Percentiles rank a stretch among this genome's conserved stretches.
phyloP scores from a whole-genome alignment of 2,329 filamentous ascomycete species.

The Talaromyces atroroseus region DNA sequence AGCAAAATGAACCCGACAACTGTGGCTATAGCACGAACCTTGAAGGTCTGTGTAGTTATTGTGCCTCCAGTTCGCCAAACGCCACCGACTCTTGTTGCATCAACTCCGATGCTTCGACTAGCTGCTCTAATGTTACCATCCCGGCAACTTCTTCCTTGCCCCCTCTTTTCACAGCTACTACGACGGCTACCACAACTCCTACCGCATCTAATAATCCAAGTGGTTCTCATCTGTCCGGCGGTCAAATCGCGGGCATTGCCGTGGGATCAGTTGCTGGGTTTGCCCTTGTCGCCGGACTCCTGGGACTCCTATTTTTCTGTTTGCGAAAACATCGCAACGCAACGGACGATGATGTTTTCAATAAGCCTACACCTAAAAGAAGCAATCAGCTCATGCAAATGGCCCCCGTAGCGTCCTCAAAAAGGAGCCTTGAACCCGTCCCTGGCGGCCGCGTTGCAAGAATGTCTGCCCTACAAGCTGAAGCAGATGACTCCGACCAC shows the following conservation, averaged over 20 bases:
- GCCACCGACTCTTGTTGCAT: slow-evolving; percentile 94
- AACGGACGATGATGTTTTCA: slow-evolving; percentile 70
- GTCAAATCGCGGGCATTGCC: slow-evolving; percentile 16
- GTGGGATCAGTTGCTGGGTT: slow-evolving; percentile 65
- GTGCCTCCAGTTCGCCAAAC: slow-evolving; percentile 74
- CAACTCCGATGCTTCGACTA: slow-evolving; percentile 65
- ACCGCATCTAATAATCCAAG: slow-evolving; percentile 38
- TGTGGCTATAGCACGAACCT: slow-evolving; percentile 75
- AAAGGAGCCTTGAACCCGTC: slow-evolving; percentile 63
- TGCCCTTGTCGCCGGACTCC: slow-evolving; percentile 61
- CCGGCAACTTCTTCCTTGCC: slow-evolving; percentile 61
- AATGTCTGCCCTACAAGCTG: slow-evolving; percentile 87
- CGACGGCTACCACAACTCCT: slow-evolving; percentile 56
- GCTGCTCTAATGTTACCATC: slow-evolving; percentile 70
- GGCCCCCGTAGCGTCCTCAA: slow-evolving; percentile 22
- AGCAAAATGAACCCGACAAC: slow-evolving; percentile 74
- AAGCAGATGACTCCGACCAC: slow-evolving; percentile 54
- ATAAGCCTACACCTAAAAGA: slow-evolving; percentile 71
- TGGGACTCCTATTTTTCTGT: slow-evolving; percentile 55
- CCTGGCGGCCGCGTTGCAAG: slow-evolving; percentile 86
- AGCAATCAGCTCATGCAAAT: slow-evolving; percentile 41
- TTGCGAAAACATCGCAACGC: slow-evolving; percentile 51
- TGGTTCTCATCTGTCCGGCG: slow-evolving; percentile 58
- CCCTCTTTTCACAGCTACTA: slow-evolving; percentile 57
- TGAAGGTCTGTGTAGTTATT: slow-evolving; percentile 79